Conservation (phyloP, 169 alveolate genomes). For the Eimeria acervulina region DNA sequence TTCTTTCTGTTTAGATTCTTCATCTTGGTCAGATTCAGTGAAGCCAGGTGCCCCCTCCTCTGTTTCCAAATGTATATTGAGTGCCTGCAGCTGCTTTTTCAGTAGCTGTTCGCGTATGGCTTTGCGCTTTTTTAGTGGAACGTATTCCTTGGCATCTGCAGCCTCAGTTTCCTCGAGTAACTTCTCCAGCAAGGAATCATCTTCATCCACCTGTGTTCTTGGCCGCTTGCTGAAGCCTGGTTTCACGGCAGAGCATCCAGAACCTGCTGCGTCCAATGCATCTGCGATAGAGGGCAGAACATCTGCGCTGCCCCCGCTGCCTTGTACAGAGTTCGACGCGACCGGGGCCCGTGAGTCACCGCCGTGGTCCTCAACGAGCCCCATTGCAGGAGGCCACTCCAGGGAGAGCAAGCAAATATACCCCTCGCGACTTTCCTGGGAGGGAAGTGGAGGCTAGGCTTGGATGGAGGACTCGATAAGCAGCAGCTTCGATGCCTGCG, state of each 20-base stretch:
- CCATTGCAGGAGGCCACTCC: constrained; percentile 3
- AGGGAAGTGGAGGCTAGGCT: neutral
- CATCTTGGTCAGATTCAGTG: constrained; percentile 40
- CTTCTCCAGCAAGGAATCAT: constrained; percentile 52
- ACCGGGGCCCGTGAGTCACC: neutral
- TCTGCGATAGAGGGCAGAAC: neutral
- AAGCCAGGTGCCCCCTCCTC: constrained; percentile 51
- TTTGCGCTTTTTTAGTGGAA: constrained; percentile 79
- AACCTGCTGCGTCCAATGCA: neutral
- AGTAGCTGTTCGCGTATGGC: constrained; percentile 64
- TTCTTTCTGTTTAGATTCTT: constrained; percentile 26
- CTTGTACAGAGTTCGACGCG: neutral
- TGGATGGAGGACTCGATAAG: neutral
- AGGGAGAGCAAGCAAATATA: neutral
- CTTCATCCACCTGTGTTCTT: constrained; percentile 21
- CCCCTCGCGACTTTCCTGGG: neutral
- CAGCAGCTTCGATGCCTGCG: neutral
- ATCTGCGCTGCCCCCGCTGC: neutral
- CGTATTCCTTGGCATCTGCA: constrained; percentile 64
- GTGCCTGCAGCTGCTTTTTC: constrained; percentile 75
- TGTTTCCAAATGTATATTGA: constrained; percentile 69
- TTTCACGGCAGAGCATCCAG: neutral
- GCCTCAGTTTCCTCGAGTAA: constrained; percentile 66
- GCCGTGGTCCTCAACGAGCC: constrained; percentile 13
- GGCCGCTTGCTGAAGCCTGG: constrained; percentile 16